A percentile compares a stretch with the other conserved stretches of the same genome.
phyloP scores from a whole-genome alignment of 768 basidiomycete genomes.

The Suillus tomentosus region DNA sequence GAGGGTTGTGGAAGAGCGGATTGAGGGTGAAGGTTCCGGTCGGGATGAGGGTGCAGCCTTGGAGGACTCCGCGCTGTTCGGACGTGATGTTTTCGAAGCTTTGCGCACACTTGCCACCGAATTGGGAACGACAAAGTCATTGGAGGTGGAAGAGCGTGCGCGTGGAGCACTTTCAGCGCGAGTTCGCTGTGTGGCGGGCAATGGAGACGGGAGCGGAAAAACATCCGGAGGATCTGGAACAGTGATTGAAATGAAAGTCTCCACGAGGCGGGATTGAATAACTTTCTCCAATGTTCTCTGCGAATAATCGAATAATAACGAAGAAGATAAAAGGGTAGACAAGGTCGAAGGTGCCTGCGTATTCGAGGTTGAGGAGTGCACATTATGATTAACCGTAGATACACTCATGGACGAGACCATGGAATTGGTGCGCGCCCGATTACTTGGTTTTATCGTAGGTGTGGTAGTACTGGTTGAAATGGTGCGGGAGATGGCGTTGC shows the following conservation, averaged over 20 bases:
- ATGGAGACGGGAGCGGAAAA: conserved; percentile 20
- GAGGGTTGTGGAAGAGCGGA: conserved; percentile 18
- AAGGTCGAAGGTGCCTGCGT: neutral
- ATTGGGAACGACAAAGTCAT: neutral
- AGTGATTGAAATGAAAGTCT: conserved; percentile 70
- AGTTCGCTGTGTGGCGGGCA: conserved; percentile 29
- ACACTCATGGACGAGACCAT: conserved; percentile 47
- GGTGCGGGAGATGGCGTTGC: conserved; percentile 20
- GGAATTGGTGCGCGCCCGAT: conserved; percentile 54
- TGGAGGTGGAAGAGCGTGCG: conserved; percentile 8
- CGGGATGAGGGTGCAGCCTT: conserved; percentile 20
- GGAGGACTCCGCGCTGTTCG: conserved; percentile 19
- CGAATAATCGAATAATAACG: conserved; percentile 58
- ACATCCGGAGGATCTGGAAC: conserved; percentile 34
- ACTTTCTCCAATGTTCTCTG: conserved; percentile 72
- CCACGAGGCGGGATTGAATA: conserved; percentile 70
- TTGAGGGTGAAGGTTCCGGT: conserved; percentile 11
- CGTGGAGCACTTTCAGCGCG: conserved; percentile 31
- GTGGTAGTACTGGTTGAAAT: conserved; percentile 21
- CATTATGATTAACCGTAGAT: conserved; percentile 8
- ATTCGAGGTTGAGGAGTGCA: conserved; percentile 4
- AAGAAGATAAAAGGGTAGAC: conserved; percentile 26
- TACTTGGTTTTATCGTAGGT: conserved; percentile 37
- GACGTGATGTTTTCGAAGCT: conserved; percentile 16
- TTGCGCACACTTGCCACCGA: conserved; percentile 18